Evolutionary conservation across 1,284 basidiomycete species (phyloP), one percentile per base, ranked within the genome.

Genomic region (Chalciporus piperatoides): DNA sequence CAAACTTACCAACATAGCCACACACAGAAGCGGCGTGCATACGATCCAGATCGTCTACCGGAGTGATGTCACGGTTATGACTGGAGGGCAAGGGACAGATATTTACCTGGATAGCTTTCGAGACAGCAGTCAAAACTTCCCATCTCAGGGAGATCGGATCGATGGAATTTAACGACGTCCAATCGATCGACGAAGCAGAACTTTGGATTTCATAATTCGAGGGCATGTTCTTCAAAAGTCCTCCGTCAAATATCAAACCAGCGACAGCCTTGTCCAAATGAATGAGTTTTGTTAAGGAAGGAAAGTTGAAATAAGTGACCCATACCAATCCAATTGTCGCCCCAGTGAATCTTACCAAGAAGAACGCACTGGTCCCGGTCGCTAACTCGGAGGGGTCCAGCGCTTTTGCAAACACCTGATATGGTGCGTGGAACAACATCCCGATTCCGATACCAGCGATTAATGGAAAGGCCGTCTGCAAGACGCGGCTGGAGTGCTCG

Each of bases 311-410:
- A 15, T 3, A 35, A 15, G 33, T 21, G 21, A 57, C 44, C 67
- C 82, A 59, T 65, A 87, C 88, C 69, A 91, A 65, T 53, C 89
- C 88, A 43, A 85, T 74, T 4, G 87, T 89, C 27, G 88, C 84
- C 12, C 88, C 88, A 33, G 87, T 90, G 68, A 90, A 91, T 38
- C 88, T 76, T 41, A 90, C 85, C 48, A 91, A 74, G 66, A 91
- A 90, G 63, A 91, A 90, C 19, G 86, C 88, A 62, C 86, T 84
- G 11, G 88, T 90, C 24, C 84, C 85, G 37, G 81, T 77, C n/a
- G 87, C 86, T 48, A 89, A 68, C 57, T 89, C 81, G 42, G 75
- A 70, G 9, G 80, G 77, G 53, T 77, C 72, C 33, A 91, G 65
- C 14, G 82, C 78, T 52, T 74, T 76, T 39, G 78, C 79, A 63